A percentile compares a stretch with the other conserved stretches of the same genome.
These are phyloP conservation scores for Boechera divaricarpa DNA, from an alignment of 345 rosid species.

Conservation along the genomic window DNA sequence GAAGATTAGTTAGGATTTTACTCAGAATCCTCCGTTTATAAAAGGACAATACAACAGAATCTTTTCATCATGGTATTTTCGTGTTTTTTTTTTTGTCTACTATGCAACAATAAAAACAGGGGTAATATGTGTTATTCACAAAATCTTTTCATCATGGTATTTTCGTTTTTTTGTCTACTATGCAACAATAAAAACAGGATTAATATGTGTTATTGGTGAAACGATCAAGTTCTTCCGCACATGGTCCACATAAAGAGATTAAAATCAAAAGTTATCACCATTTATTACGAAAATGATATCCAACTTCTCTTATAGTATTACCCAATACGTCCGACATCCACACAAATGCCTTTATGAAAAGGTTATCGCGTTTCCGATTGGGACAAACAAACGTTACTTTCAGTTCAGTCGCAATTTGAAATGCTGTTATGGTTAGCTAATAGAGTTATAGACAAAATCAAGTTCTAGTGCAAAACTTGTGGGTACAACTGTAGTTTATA, in stretches of 20 bases:
- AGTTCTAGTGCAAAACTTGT: neutral
- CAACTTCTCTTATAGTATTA: neutral
- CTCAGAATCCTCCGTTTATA: too few relatives aligned
- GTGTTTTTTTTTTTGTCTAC: neutral
- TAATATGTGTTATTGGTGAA: neutral
- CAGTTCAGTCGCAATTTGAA: neutral
- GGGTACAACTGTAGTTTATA: conserved; percentile 4
- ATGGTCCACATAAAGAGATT: conserved; percentile 1
- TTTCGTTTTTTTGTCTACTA: neutral
- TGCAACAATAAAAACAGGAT: neutral
- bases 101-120: neutral
- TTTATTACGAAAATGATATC: neutral
- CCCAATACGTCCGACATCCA: neutral
- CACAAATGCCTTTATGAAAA: neutral
- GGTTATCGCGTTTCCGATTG: conserved; percentile 10
- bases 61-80: neutral
- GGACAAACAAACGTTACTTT: neutral
- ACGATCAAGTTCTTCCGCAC: neutral
- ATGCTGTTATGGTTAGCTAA: neutral
- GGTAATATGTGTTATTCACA: too few relatives aligned
- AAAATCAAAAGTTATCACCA: conserved; percentile 20
- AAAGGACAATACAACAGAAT: too few relatives aligned
- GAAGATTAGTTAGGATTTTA: too few relatives aligned
- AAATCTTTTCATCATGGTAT: neutral
- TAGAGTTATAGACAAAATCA: neutral